These are phyloP conservation scores for Penicillium occitanis DNA, from an alignment of 2,329 filamentous ascomycete species.

Conservation along the genomic window DNA sequence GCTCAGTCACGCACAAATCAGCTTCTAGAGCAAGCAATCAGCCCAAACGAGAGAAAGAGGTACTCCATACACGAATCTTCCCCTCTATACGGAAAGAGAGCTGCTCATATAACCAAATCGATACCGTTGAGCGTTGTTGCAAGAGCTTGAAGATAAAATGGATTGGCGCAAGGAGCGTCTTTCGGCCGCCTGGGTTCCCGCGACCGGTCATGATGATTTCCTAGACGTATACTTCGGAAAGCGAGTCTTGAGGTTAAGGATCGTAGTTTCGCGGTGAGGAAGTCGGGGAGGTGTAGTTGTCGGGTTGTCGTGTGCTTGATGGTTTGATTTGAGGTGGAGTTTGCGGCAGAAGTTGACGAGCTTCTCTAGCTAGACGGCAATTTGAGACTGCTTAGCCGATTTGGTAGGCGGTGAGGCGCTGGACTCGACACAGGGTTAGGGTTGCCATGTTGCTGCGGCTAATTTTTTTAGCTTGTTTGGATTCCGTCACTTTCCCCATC, in stretches of 20 bases:
- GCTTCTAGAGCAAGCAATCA: neutral
- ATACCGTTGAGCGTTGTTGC: slow-evolving; percentile 77
- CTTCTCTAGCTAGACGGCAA: neutral
- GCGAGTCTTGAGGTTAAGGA: neutral
- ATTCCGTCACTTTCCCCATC: slow-evolving; percentile 20
- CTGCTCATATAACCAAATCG: slow-evolving; percentile 97
- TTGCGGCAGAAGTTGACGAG: slow-evolving; percentile 1
- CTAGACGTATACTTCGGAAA: neutral
- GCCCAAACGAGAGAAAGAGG: too few species aligned
- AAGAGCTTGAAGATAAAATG: slow-evolving; percentile 95
- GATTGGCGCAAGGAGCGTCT: slow-evolving; percentile 73
- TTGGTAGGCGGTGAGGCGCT: neutral
- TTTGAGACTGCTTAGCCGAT: too few species aligned
- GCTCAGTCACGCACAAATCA: slow-evolving; percentile 2
- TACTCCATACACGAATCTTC: slow-evolving; percentile 75
- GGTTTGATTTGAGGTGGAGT: slow-evolving; percentile 17
- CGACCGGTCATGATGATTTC: slow-evolving; percentile 52
- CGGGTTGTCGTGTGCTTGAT: slow-evolving; percentile 14
- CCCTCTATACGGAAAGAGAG: slow-evolving; percentile 91
- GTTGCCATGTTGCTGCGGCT: neutral
- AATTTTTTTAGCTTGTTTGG: slow-evolving; percentile 31
- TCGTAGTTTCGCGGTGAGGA: neutral
- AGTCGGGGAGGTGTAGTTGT: neutral
- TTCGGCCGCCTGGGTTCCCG: slow-evolving; percentile 56
- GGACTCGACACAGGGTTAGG: neutral